phyloP scores from a whole-genome alignment of 176 grass and related monocot genomes.

The Musa beccarii region DNA sequence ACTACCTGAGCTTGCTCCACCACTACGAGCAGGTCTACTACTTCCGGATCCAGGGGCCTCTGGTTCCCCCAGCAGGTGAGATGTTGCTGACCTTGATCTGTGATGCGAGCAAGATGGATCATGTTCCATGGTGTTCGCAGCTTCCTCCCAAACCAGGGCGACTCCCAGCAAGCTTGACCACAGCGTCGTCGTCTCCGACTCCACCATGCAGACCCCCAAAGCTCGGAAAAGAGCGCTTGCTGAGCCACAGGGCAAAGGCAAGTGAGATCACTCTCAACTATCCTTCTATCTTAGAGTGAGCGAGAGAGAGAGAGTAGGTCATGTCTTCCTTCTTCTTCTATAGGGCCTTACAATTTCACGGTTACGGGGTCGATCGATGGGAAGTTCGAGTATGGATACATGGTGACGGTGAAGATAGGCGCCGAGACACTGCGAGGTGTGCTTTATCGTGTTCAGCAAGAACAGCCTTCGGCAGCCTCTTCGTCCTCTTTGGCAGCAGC shows the following conservation, averaged over 20 bases:
- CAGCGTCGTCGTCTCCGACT: constrained; percentile 2
- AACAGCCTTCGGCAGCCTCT: constrained; percentile 3
- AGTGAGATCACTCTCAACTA: background rate
- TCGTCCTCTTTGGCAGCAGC: background rate
- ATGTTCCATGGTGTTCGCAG: constrained; percentile 10
- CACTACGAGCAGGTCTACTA: constrained; percentile 56
- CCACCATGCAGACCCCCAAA: constrained; percentile 14
- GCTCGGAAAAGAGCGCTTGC: constrained; percentile 11
- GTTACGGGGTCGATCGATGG: constrained; percentile 47
- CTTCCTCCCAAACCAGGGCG: constrained; percentile 35
- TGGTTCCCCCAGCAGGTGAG: constrained; percentile 34
- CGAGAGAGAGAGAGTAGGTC: too few species aligned
- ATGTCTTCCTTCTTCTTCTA: background rate
- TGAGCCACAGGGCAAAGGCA: constrained; percentile 26
- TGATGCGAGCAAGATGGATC: background rate
- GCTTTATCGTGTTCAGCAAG: constrained; percentile 31
- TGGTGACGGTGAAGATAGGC: constrained; percentile 41
- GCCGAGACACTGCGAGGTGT: constrained; percentile 37
- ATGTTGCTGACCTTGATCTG: background rate
- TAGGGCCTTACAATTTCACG: constrained; percentile 31
- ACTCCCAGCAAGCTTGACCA: constrained; percentile 21
- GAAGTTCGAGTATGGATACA: constrained; percentile 47
- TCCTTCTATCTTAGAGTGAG: too few species aligned
- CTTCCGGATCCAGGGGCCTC: constrained; percentile 31
- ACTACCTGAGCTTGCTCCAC: constrained; percentile 43